A percentile compares a stretch with the other conserved stretches of the same genome.
Evolutionary conservation across 805 yeast species (phyloP).

Genomic region (Saccharomycopsis fermentans): DNA sequence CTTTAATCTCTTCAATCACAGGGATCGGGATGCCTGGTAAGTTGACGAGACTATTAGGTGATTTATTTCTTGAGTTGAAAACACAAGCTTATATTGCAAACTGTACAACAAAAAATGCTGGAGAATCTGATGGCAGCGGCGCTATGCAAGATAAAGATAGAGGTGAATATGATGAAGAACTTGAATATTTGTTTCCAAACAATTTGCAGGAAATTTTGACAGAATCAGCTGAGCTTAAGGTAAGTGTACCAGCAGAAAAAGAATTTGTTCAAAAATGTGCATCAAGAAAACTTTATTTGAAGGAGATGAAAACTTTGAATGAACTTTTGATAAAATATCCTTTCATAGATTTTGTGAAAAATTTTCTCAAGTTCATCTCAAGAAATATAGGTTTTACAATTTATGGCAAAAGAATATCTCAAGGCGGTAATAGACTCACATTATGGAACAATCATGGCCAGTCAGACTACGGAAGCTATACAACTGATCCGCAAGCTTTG

Average conservation of each 20-base stretch:
- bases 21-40: conserved; percentile 34
- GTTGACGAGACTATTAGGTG: conserved; percentile 71
- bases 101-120: conserved; percentile 52
- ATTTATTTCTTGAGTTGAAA: conserved; percentile 72
- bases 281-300: conserved; percentile 54
- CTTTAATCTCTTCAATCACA: conserved; percentile 26
- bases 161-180: conserved; percentile 22
- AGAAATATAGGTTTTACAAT: conserved; percentile 63
- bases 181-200: conserved; percentile 20
- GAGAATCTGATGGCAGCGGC: conserved; percentile 66
- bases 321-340: conserved; percentile 63
- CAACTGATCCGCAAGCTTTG: conserved; percentile 8
- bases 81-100: conserved; percentile 95
- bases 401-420: conserved; percentile 49
- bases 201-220: conserved; percentile 15
- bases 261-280: conserved; percentile 72
- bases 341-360: conserved; percentile 78
- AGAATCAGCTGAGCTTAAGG: conserved; percentile 25
- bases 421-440: conserved; percentile 1
- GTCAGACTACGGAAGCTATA: not conserved
- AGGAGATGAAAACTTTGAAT: conserved; percentile 36
- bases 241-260: conserved; percentile 61
- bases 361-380: conserved; percentile 65
- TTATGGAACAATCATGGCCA: conserved; percentile 7
- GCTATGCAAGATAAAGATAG: conserved; percentile 29